These are phyloP conservation scores for Macrotyloma uniflorum DNA, from an alignment of 306 rosid genomes.

Conservation along the genomic window DNA sequence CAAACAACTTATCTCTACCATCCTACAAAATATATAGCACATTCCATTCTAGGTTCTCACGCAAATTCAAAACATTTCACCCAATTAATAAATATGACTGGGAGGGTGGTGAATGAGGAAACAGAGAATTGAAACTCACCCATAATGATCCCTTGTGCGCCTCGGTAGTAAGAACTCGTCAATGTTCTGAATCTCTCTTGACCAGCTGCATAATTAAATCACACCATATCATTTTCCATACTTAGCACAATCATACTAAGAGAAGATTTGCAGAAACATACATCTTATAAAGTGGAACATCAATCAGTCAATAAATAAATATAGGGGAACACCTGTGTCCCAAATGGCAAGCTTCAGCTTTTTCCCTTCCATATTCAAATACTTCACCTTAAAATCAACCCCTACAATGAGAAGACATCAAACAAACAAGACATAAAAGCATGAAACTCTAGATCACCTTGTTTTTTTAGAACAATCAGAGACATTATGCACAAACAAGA, in stretches of 20 bases:
- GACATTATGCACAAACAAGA: neutral
- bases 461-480: neutral
- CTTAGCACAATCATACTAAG: neutral
- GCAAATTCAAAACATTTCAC: neutral
- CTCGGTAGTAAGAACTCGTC: slow-evolving; percentile 96
- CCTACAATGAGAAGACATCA: slow-evolving; percentile 50
- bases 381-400: slow-evolving; percentile 87
- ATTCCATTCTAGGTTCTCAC: neutral
- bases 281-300: neutral
- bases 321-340: slow-evolving; percentile 69
- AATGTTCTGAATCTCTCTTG: slow-evolving; percentile 96
- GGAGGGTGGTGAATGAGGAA: neutral
- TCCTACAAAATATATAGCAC: neutral
- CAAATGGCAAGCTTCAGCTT: slow-evolving; percentile 86
- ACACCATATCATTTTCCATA: slow-evolving; percentile 7
- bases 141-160: slow-evolving; percentile 96
- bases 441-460: slow-evolving; percentile 3
- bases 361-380: slow-evolving; percentile 59
- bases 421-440: slow-evolving; percentile 4
- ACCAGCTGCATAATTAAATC: slow-evolving; percentile 71
- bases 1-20: neutral
- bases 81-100: neutral
- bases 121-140: slow-evolving; percentile 54
- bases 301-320: slow-evolving; percentile 6
- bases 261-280: neutral